Percentiles rank a stretch among this genome's conserved stretches.
phyloP scores from a whole-genome alignment of 1,284 basidiomycete genomes.

The Trametes hirsuta region DNA sequence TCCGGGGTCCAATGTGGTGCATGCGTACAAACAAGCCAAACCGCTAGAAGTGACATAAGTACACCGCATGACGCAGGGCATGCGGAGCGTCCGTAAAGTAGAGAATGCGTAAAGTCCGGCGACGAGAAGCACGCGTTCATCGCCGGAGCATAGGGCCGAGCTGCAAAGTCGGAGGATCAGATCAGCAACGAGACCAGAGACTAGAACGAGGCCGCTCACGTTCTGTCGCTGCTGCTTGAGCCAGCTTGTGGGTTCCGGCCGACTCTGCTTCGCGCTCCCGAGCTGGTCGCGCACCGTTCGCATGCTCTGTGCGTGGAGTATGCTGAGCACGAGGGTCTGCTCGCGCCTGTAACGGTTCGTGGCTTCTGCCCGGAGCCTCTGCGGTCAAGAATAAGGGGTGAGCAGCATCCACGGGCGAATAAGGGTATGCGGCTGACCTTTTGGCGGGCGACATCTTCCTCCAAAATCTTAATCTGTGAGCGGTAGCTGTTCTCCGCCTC shows the following conservation, averaged over 20 bases:
- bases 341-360: constrained; percentile 72
- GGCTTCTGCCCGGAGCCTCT: constrained; percentile 60
- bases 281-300: constrained; percentile 58
- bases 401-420: background rate
- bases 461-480: constrained; percentile 70
- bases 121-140: constrained; percentile 16
- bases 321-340: constrained; percentile 79
- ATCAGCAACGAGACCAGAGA: background rate
- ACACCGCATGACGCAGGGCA: background rate
- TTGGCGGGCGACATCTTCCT: constrained; percentile 76
- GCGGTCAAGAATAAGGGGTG: constrained; percentile 1
- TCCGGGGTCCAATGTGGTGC: background rate
- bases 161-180: constrained; percentile 31
- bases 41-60: background rate
- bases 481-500: constrained; percentile 74
- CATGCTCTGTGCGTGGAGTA: constrained; percentile 74
- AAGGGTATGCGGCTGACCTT: constrained; percentile 16
- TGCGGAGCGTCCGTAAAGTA: background rate
- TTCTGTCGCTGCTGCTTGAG: constrained; percentile 60
- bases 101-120: background rate
- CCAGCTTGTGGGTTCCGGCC: constrained; percentile 58
- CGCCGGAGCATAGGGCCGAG: constrained; percentile 40
- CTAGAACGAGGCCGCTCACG: constrained; percentile 36
- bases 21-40: background rate
- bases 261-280: constrained; percentile 42